phyloP scores from a whole-genome alignment of 2,329 filamentous ascomycete species.

The Fusarium brevicatenulatum region DNA sequence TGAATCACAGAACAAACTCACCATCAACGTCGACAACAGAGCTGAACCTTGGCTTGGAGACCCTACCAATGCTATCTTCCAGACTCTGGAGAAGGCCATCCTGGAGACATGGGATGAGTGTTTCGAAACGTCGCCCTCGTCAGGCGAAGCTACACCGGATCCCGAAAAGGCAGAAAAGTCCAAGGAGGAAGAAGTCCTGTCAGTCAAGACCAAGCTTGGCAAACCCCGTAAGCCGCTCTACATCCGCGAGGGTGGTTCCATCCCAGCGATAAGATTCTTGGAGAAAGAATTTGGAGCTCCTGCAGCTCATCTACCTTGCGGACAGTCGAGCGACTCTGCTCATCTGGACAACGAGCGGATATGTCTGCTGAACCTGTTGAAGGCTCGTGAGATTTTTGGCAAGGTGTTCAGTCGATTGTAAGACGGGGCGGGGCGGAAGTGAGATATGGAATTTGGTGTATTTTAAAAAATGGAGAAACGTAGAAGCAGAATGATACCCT shows the following conservation, averaged over 20 bases:
- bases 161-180: conserved; percentile 22
- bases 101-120: conserved; percentile 82
- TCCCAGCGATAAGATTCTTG: conserved; percentile 91
- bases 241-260: conserved; percentile 94
- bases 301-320: conserved; percentile 91
- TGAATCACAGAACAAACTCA: conserved; percentile 82
- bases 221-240: conserved; percentile 77
- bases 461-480: conserved; percentile 6
- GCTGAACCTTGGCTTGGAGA: conserved; percentile 97
- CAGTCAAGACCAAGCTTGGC: conserved; percentile 32
- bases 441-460: conserved; percentile 8
- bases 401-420: conserved; percentile 80
- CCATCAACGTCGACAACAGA: conserved; percentile 87
- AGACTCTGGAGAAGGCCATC: conserved; percentile 85
- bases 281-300: conserved; percentile 94
- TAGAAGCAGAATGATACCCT: conserved; percentile 35
- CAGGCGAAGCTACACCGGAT: conserved; percentile 20
- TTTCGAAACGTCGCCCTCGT: conserved; percentile 46
- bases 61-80: conserved; percentile 89
- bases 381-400: conserved; percentile 91
- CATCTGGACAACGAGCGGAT: conserved; percentile 97
- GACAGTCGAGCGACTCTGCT: conserved; percentile 91
- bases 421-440: background rate
- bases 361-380: conserved; percentile 85
- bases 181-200: conserved; percentile 30